These are phyloP conservation scores for Aspergillus sp. DNA, from an alignment of 2,329 filamentous ascomycete species.

Conservation along the genomic window DNA sequence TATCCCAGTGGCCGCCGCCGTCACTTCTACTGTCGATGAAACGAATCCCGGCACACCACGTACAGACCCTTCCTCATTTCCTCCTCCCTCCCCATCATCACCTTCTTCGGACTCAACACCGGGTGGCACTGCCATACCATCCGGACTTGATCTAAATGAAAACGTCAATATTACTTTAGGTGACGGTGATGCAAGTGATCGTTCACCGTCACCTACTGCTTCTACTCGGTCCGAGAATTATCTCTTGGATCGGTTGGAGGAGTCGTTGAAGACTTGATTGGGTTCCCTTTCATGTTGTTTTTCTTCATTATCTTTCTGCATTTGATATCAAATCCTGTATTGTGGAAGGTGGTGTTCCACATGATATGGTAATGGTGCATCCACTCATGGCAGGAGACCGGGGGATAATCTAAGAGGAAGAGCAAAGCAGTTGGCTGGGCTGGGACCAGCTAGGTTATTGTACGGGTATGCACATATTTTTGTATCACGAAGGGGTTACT, in stretches of 20 bases:
- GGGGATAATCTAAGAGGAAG: background rate
- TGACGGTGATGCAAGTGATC: background rate
- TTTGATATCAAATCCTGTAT: background rate
- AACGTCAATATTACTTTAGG: no score
- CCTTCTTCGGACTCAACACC: background rate
- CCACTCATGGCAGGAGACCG: background rate
- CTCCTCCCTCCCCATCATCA: background rate
- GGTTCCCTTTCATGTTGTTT: background rate
- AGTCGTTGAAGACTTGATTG: conserved; percentile 21
- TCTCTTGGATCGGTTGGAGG: conserved; percentile 29
- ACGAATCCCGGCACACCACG: background rate
- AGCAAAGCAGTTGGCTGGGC: background rate
- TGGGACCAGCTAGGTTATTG: background rate
- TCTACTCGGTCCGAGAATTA: conserved; percentile 25
- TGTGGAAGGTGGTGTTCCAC: background rate
- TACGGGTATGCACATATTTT: background rate
- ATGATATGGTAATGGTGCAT: background rate
- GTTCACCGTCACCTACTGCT: conserved; percentile 22
- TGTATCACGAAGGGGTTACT: no score
- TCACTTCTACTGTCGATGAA: no score
- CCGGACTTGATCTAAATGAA: background rate
- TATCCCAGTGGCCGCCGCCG: background rate
- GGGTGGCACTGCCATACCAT: background rate
- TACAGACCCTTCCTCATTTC: background rate
- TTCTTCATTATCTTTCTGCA: background rate